Base-by-base conservation (phyloP, 2,329 filamentous ascomycete species). In the Trichoderma sp. region DNA sequence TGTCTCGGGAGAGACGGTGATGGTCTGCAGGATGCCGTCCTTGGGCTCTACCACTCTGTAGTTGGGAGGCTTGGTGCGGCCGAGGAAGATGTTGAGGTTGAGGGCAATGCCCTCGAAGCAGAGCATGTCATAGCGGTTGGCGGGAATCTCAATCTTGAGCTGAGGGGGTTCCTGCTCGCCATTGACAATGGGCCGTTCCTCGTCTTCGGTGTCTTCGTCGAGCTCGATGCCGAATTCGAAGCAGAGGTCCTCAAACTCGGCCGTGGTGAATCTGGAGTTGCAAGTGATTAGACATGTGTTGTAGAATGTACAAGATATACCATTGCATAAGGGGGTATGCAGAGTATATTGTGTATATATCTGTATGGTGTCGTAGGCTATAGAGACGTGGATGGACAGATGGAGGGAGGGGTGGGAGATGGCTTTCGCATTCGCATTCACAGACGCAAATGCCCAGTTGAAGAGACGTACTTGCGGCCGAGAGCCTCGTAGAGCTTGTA, bases 181-280 rank as follows among this genome's bases (percentile, higher is more conserved):
- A 84, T 94, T 88, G 78, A 93, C 88, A 72, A 92, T 84, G 36
- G 93, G 92, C 61, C 93, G 87, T 75, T 93, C 90, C 71, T 89
- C 87, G 78, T 93, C 87, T 76, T 93, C 92, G 64, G 93, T 96
- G 82, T 99, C 96, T 85, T 98, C 95, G 84, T 99, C 96, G 76
- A 99, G 89, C 83, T 99, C 96, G 80, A 99, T 97, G 73, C 95
- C 95, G 80, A 97, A 99, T 79, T 99, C 95, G 88, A 99, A 99
- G 84, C 96, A 98, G 77, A 99, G 87, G 80, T 97, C 93, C 82
- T 99, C 96, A 80, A 99, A 99, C 79, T 97, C 93, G 78, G 97
- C 90, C 74, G 93, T 96, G 70, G 95, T 97, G 83, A 93, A 95
- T 76, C 92, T 95, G 73, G 12, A 39, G 26, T 6, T 55, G 43